Base-by-base conservation (phyloP, 2,329 filamentous ascomycete genomes). In the Elsinoe fawcettii region DNA sequence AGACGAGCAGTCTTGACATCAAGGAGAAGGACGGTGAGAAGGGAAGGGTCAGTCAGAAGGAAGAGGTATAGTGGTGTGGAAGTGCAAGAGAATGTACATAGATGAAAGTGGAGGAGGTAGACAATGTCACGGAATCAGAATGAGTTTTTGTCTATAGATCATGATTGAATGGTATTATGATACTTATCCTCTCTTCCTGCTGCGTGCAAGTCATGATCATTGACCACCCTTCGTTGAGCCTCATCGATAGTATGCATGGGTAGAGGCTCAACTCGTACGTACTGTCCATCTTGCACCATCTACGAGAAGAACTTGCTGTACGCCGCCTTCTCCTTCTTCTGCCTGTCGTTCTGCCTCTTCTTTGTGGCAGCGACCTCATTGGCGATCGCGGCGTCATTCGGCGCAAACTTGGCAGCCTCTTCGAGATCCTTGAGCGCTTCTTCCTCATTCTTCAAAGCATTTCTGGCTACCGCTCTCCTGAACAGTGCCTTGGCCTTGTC, bases 401-500 rank as follows among this genome's bases (percentile, higher is more conserved):
- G 91, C 27, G 64, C 66, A 55, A 70, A 67, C 67, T 74, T 73
- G 56, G 65, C 64, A 20, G 76, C 76, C 62, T 70, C 66, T 59
- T 76, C 70, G 57, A 77, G 63, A 62, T 73, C 73, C 62, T 66
- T 65, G 43, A 77, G 59, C 30, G 90, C 92, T 16, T 78, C 78
- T 37, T 96, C 92, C 66, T 96, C 89, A 64, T 93, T 89, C 80
- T 90, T 95, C 66, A 87, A 75, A 27, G 83, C 85, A 55, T 86
- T 77, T 61, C 82, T 73, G n/a, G 92, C 89, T 59, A 87, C 75
- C 25, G 84, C 93, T 59, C 89, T 85, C 62, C 93, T 83, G 77
- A 88, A 99, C 55, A 88, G 80, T 1, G 88, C 91, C 80, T 99
- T 99, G 60, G 87, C 92, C 71, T 86, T 86, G 70, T 97, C 92